Evolutionary conservation across 2,329 filamentous ascomycete species (phyloP).

Genomic region (Mollisia scopiformis): DNA sequence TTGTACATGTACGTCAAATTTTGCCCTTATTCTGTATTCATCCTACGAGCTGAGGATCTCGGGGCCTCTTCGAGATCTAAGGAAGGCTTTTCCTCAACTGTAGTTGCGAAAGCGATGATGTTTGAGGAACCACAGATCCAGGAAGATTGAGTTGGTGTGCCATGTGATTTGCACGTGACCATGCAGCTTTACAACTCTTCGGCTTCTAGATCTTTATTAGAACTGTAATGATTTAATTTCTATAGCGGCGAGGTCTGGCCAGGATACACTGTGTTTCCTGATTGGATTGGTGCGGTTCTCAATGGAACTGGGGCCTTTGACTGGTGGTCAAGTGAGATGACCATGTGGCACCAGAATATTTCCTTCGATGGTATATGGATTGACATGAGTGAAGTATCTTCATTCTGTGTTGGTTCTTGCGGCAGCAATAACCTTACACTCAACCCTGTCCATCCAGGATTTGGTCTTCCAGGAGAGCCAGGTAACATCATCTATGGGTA

Average conservation of each 20-base stretch:
- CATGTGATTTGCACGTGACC: too few species aligned
- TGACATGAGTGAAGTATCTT: conserved; percentile 62
- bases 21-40: too few species aligned
- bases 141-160: too few species aligned
- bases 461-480: conserved; percentile 65
- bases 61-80: too few species aligned
- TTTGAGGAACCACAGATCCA: too few species aligned
- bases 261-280: conserved; percentile 69
- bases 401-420: conserved; percentile 73
- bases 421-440: conserved; percentile 65
- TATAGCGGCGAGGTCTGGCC: conserved; percentile 74
- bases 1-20: too few species aligned
- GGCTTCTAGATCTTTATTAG: too few species aligned
- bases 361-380: conserved; percentile 59
- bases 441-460: conserved; percentile 71
- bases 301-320: conserved; percentile 64
- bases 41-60: too few species aligned
- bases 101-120: too few species aligned
- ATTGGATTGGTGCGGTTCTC: conserved; percentile 66
- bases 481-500: conserved; percentile 62
- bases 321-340: conserved; percentile 71
- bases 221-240: too few species aligned
- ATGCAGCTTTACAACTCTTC: too few species aligned
- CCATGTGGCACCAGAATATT: conserved; percentile 55
- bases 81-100: too few species aligned